Evolutionary conservation across 192 early-diverging fungal species (phyloP).

Genomic region (Lunasporangiospora selenospora): DNA sequence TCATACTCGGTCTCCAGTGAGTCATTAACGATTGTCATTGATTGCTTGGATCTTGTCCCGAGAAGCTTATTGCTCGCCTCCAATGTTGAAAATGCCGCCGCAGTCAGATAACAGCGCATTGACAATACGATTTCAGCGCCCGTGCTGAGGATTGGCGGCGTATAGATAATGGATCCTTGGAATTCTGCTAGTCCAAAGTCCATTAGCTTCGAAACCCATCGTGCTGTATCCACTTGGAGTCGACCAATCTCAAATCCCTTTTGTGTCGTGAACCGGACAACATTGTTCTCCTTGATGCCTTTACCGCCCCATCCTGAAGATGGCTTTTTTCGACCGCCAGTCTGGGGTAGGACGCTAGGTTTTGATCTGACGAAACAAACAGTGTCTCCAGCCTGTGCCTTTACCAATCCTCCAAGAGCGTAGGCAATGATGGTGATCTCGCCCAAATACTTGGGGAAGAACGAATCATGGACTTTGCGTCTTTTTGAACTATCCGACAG

Average conservation of each 20-base stretch:
- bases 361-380: slow-evolving; percentile 41
- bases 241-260: slow-evolving; percentile 55
- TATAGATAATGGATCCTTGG: slow-evolving; percentile 50
- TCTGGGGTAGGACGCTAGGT: slow-evolving; percentile 19
- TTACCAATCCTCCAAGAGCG: slow-evolving; percentile 50
- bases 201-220: slow-evolving; percentile 54
- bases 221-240: slow-evolving; percentile 43
- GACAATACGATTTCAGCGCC: slow-evolving; percentile 56
- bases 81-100: slow-evolving; percentile 17
- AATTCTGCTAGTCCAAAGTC: slow-evolving; percentile 56
- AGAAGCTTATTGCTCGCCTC: slow-evolving; percentile 1
- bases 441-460: slow-evolving; percentile 26
- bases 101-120: slow-evolving; percentile 46
- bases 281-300: slow-evolving; percentile 44
- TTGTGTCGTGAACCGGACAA: slow-evolving; percentile 54
- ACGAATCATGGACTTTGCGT: slow-evolving; percentile 12
- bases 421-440: slow-evolving; percentile 46
- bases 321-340: slow-evolving; percentile 23
- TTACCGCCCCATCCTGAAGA: slow-evolving; percentile 24
- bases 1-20: slow-evolving; percentile 30
- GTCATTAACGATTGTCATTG: slow-evolving; percentile 22
- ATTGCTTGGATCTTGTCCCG: background rate
- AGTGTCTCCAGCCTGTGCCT: slow-evolving; percentile 42
- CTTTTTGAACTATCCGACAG: slow-evolving; percentile 2
- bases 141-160: slow-evolving; percentile 25